Conservation (phyloP, 2,329 filamentous ascomycete species). For the Pseudogymnoascus sp. region DNA sequence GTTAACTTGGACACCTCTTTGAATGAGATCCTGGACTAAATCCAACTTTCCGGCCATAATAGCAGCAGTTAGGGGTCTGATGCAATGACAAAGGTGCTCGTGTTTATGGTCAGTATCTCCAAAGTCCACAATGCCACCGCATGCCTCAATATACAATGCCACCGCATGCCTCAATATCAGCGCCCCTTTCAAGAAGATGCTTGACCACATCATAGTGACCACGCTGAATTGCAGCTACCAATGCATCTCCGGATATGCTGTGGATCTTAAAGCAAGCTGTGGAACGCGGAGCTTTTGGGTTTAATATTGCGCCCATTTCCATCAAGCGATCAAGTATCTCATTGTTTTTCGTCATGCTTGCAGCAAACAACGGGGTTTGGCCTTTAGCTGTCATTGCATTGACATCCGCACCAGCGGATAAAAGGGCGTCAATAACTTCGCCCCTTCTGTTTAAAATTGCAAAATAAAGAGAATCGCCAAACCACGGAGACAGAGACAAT, state of each 20-base stretch:
- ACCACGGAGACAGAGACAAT: neutral
- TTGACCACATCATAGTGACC: neutral
- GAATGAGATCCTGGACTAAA: neutral
- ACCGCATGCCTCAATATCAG: neutral
- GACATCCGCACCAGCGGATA: neutral
- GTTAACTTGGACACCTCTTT: neutral
- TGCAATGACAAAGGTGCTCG: neutral
- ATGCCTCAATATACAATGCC: neutral
- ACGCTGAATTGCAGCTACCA: neutral
- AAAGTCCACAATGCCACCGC: neutral
- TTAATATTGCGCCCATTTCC: neutral
- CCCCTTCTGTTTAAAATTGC: neutral
- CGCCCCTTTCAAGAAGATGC: neutral
- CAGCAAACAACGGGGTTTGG: neutral
- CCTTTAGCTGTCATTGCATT: neutral
- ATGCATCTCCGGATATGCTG: neutral
- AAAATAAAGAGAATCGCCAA: neutral
- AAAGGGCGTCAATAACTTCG: neutral
- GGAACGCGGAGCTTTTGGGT: neutral
- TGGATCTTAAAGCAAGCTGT: neutral
- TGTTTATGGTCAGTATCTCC: no score
- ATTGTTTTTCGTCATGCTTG: neutral
- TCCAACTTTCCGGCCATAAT: neutral
- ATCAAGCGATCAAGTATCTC: neutral
- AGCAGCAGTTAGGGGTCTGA: neutral